These are phyloP conservation scores for Scutellaria barbata DNA, from an alignment of 257 asterid genomes.

Conservation along the genomic window DNA sequence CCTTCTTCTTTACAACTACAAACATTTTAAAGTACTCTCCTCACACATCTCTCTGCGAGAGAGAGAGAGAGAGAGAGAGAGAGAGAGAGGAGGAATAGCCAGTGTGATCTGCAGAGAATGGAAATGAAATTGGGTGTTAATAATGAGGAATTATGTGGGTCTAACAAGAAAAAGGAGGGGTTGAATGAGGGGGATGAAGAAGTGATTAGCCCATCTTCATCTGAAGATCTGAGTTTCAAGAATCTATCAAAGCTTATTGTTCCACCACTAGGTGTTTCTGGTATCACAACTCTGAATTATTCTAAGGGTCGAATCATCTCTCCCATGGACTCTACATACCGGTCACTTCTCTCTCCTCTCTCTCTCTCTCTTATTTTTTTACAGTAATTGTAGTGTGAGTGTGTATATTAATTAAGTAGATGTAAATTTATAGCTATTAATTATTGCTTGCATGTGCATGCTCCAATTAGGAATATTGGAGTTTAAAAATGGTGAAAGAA, in stretches of 20 bases:
- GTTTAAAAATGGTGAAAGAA: background rate
- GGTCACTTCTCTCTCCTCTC: conserved; percentile 42
- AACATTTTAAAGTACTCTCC: too few relatives aligned
- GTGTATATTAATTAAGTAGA: too few relatives aligned
- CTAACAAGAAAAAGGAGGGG: conserved; percentile 18
- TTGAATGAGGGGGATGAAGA: conserved; percentile 14
- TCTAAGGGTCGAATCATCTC: conserved; percentile 51
- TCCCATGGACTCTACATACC: conserved; percentile 78
- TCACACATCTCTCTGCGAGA: too few relatives aligned
- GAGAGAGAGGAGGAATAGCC: background rate
- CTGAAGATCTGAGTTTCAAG: conserved; percentile 58
- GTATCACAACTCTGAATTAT: conserved; percentile 28
- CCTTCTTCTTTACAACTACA: too few relatives aligned
- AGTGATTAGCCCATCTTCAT: conserved; percentile 8
- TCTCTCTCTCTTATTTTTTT: too few relatives aligned
- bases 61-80: background rate
- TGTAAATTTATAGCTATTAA: background rate
- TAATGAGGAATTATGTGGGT: background rate
- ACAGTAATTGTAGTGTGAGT: too few relatives aligned
- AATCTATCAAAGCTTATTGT: conserved; percentile 73
- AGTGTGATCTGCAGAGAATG: conserved; percentile 2
- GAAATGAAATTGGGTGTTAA: conserved; percentile 27
- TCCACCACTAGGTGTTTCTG: conserved; percentile 82
- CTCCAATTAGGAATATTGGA: background rate
- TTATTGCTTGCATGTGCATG: conserved; percentile 32